A percentile compares a stretch with the other conserved stretches of the same genome.
Conservation (phyloP, 768 basidiomycete genomes). For the Lactarius quietus region DNA sequence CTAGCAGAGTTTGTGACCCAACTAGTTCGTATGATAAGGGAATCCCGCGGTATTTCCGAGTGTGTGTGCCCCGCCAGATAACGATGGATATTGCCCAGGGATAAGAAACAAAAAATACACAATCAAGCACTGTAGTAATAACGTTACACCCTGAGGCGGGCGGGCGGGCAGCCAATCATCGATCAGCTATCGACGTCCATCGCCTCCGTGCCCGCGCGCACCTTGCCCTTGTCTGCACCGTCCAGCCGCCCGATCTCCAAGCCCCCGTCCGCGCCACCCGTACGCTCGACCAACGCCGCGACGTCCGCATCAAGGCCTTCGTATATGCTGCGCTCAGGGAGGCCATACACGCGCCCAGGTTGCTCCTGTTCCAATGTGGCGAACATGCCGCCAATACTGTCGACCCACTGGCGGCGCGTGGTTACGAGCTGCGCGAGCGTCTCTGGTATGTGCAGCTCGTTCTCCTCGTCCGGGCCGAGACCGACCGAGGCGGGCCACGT, state of each 20-base stretch:
- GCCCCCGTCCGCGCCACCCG: conserved; percentile 29
- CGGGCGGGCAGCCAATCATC: neutral
- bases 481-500: conserved; percentile 72
- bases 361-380: conserved; percentile 61
- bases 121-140: conserved; percentile 26
- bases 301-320: conserved; percentile 70
- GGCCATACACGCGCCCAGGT: conserved; percentile 73
- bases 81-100: conserved; percentile 11
- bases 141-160: conserved; percentile 29
- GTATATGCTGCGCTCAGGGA: conserved; percentile 73
- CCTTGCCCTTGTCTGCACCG: conserved; percentile 53
- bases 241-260: conserved; percentile 26
- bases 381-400: conserved; percentile 70
- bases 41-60: neutral
- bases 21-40: neutral
- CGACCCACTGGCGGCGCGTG: conserved; percentile 76
- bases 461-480: conserved; percentile 63
- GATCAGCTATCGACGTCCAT: conserved; percentile 60
- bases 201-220: conserved; percentile 48
- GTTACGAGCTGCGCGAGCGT: conserved; percentile 69
- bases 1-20: too few species aligned
- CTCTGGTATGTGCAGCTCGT: conserved; percentile 58
- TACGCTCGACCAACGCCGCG: conserved; percentile 34
- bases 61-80: neutral
- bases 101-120: conserved; percentile 20